Evolutionary conservation across 164 flowering plant species (phyloP).

Genomic region (Vitis amurensis): DNA sequence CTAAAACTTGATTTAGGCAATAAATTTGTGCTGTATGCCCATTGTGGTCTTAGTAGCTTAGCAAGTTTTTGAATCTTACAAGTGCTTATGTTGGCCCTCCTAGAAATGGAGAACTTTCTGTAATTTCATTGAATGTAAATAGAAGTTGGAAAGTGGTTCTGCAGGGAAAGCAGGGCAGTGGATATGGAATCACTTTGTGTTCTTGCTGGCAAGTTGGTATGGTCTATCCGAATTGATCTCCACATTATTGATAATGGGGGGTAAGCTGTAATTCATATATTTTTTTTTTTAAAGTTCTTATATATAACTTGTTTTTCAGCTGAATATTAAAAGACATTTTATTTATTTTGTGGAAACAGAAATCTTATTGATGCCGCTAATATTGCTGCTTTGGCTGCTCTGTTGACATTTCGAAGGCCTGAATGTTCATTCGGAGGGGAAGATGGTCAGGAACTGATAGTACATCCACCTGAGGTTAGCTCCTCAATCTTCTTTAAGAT

Average conservation of each 20-base stretch:
- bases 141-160: conserved; percentile 20
- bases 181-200: conserved; percentile 96
- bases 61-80: background rate
- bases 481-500: background rate
- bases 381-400: conserved; percentile 94
- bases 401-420: conserved; percentile 85
- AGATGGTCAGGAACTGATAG: conserved; percentile 75
- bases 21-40: background rate
- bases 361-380: conserved; percentile 98
- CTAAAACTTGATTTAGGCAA: background rate
- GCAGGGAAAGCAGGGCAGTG: conserved; percentile 97
- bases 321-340: background rate
- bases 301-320: background rate
- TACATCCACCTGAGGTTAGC: conserved; percentile 89
- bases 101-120: too few species aligned
- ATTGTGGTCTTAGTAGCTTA: background rate
- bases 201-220: conserved; percentile 81
- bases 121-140: background rate
- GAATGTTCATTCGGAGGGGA: conserved; percentile 92
- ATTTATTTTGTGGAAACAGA: conserved; percentile 35
- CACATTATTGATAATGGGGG: conserved; percentile 97
- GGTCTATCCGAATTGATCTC: conserved; percentile 92
- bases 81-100: background rate
- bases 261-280: conserved; percentile 33
- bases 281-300: background rate